phyloP scores from a whole-genome alignment of 2,329 filamentous ascomycete genomes.

The Fusarium neocosmosporiellum region DNA sequence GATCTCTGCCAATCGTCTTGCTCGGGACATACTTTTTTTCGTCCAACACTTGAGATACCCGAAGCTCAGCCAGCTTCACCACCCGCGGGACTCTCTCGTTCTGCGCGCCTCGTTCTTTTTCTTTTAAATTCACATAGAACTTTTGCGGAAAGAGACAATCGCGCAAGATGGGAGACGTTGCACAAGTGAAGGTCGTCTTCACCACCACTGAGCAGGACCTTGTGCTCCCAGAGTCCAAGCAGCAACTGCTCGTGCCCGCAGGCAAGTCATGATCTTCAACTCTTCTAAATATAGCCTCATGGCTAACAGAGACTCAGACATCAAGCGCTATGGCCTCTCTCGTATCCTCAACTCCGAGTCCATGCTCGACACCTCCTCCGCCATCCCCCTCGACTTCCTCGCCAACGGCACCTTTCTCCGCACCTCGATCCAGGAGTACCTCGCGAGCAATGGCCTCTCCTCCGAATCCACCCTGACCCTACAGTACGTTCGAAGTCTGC shows the following conservation, averaged over 20 bases:
- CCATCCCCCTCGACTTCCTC: slow-evolving; percentile 92
- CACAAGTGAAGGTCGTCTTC: slow-evolving; percentile 75
- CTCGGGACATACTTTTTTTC: slow-evolving; percentile 10
- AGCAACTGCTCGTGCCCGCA: slow-evolving; percentile 71
- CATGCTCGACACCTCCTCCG: slow-evolving; percentile 72
- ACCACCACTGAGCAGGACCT: slow-evolving; percentile 72
- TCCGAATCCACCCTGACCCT: slow-evolving; percentile 87
- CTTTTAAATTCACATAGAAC: not conserved
- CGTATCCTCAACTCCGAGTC: slow-evolving; percentile 78
- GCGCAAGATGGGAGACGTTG: slow-evolving; percentile 53
- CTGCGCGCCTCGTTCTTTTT: not conserved
- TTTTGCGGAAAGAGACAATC: not conserved
- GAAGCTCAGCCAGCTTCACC: slow-evolving; percentile 20
- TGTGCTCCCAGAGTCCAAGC: slow-evolving; percentile 70
- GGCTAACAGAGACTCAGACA: slow-evolving; percentile 57
- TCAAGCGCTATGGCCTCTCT: slow-evolving; percentile 77
- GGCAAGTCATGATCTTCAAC: slow-evolving; percentile 50
- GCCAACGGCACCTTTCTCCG: slow-evolving; percentile 93
- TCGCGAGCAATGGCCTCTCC: slow-evolving; percentile 86
- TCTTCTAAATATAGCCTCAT: not conserved
- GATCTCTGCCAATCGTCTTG: slow-evolving; percentile 24
- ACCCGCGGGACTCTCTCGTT: not conserved
- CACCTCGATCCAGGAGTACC: slow-evolving; percentile 90
- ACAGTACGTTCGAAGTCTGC: slow-evolving; percentile 91
- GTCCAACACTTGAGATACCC: slow-evolving; percentile 29